phyloP scores from a whole-genome alignment of 2,329 filamentous ascomycete genomes.

The Drechmeria coniospora region DNA sequence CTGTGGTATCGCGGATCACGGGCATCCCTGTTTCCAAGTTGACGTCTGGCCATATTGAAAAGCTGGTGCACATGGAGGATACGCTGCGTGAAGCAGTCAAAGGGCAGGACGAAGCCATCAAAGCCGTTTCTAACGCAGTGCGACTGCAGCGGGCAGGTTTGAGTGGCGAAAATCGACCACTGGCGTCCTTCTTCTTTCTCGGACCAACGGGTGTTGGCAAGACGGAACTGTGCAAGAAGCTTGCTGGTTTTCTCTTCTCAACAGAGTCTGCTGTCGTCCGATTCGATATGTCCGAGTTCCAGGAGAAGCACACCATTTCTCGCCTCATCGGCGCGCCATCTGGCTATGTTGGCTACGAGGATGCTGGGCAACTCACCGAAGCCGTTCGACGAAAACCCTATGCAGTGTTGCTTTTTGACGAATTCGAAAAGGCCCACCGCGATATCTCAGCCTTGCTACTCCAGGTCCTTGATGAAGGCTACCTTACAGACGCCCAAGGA shows the following conservation, averaged over 20 bases:
- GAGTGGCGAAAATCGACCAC: slow-evolving; percentile 77
- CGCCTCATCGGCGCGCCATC: slow-evolving; percentile 84
- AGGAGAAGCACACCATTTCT: slow-evolving; percentile 92
- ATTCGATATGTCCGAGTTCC: slow-evolving; percentile 97
- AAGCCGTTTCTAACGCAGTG: slow-evolving; percentile 82
- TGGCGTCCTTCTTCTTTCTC: slow-evolving; percentile 95
- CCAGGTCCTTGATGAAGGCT: slow-evolving; percentile 91
- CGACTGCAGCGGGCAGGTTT: slow-evolving; percentile 85
- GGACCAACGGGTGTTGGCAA: slow-evolving; percentile 95
- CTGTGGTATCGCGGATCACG: slow-evolving; percentile 78
- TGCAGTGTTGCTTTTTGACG: slow-evolving; percentile 85
- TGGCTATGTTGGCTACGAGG: slow-evolving; percentile 92
- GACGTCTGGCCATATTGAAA: slow-evolving; percentile 86
- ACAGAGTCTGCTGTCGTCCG: slow-evolving; percentile 81
- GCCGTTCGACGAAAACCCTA: slow-evolving; percentile 91
- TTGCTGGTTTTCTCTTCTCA: slow-evolving; percentile 84
- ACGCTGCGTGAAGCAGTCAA: slow-evolving; percentile 68
- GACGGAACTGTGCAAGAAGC: slow-evolving; percentile 92
- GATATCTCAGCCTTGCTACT: slow-evolving; percentile 86
- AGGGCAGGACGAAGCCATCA: slow-evolving; percentile 87
- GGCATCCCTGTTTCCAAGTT: slow-evolving; percentile 88
- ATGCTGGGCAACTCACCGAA: slow-evolving; percentile 90
- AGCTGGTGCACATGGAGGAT: slow-evolving; percentile 92
- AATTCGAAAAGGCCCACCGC: slow-evolving; percentile 93
- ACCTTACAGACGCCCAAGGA: slow-evolving; percentile 86